Base-by-base conservation (phyloP, 148 eudicot species). In the Camellia lanceoleosa region DNA sequence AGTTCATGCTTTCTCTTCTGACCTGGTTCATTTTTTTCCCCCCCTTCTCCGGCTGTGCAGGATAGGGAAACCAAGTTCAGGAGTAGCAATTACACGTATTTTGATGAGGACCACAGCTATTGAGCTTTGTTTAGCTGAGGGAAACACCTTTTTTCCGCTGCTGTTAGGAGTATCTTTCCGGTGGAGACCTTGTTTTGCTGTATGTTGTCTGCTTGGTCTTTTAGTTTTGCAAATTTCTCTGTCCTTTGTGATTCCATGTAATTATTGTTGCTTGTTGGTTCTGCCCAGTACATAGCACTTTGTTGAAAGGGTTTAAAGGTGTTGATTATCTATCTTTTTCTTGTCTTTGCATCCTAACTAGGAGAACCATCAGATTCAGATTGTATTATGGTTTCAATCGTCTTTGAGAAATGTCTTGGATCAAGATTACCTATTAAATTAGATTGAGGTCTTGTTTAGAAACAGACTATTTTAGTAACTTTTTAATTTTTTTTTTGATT, bases 21-120 rank as follows among this genome's bases (percentile, higher is more conserved):
- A 46, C 4, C 5, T 1, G 8, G 38, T 64, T 73, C 49, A 42
- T 59, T 30, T 44, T 63, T 3, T 54, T 30, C 38, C 38, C 38
- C 38, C 38, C 38, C 38, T 30, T 68, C 75, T 80, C 54, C 46
- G 75, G 11, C 41, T 58, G 19, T 80, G 76, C 81, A 87, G 91
- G 88, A 80, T 41, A 76, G 73, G 78, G 87, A 79, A 52, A 30
- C 68, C 0, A 79, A 64, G 62, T 55, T 81, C 15, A 76, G 84
- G 80, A 79, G 44, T 78, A 80, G 51, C 69, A 73, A 75, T 23
- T 61, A 82, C 60, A 80, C 75, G 19, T 83, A 84, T 63, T 80
- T 83, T 46, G 87, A 78, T n/a, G 88, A 88, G 20, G 87, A 83
- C 30, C 73, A 86, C 74, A 78, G 76, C 62, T 78, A 91, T 83